Percentiles rank a stretch among this genome's conserved stretches.
Evolutionary conservation across 495 filamentous ascomycete species (phyloP).

Genomic region (Margaritispora aquatica): DNA sequence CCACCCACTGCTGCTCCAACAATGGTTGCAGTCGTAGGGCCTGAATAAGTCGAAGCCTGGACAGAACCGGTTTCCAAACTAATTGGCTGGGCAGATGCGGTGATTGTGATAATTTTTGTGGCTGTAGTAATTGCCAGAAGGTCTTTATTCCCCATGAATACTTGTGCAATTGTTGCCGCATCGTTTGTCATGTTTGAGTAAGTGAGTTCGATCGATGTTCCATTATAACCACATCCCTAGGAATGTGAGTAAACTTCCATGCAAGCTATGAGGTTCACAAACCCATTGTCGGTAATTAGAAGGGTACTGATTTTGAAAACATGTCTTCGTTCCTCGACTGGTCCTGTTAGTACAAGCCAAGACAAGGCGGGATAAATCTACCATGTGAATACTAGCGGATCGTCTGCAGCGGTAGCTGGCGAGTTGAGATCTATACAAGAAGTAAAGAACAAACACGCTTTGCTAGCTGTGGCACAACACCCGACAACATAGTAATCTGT

Average conservation of each 20-base stretch:
- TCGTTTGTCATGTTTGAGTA: not conserved
- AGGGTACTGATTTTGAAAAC: slow-evolving; percentile 2
- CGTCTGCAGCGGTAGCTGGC: not conserved
- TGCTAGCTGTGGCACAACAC: slow-evolving; percentile 4
- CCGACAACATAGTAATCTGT: slow-evolving; percentile 6
- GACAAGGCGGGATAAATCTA: not conserved
- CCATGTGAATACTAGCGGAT: not conserved
- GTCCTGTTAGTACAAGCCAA: not conserved
- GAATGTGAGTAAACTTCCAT: not conserved
- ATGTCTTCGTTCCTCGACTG: not conserved
- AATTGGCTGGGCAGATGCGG: not conserved
- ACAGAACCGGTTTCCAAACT: too few species aligned
- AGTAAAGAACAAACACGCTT: slow-evolving; percentile 1
- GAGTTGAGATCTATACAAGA: slow-evolving; percentile 2
- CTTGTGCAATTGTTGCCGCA: slow-evolving; percentile 2
- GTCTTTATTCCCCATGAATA: not conserved
- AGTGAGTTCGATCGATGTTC: not conserved
- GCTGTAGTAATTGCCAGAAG: not conserved
- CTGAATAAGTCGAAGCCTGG: not conserved
- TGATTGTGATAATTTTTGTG: not conserved
- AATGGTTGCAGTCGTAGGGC: not conserved
- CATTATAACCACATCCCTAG: slow-evolving; percentile 2
- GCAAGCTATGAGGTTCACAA: not conserved
- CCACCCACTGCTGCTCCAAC: not conserved
- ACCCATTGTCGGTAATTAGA: slow-evolving; percentile 4